These are phyloP conservation scores for Fomitopsis schrenkii DNA, from an alignment of 1,284 basidiomycete genomes.

Conservation along the genomic window DNA sequence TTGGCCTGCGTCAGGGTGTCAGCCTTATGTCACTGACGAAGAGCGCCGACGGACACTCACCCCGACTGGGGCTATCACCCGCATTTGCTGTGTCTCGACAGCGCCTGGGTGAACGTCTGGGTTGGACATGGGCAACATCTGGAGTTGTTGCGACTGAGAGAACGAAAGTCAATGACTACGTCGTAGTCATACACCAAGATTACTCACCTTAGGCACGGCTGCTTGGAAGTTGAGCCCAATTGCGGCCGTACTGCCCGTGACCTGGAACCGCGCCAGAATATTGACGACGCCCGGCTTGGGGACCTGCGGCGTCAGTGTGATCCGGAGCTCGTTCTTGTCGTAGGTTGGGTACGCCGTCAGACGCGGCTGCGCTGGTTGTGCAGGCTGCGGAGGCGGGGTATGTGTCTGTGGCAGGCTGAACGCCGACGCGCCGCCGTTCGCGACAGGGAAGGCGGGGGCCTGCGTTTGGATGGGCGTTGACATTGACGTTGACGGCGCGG, in stretches of 20 bases:
- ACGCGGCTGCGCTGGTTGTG: slow-evolving; percentile 38
- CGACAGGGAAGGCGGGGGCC: slow-evolving; percentile 18
- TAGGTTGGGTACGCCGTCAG: slow-evolving; percentile 83
- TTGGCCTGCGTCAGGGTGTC: slow-evolving; percentile 51
- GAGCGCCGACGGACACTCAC: slow-evolving; percentile 48
- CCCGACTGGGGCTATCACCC: slow-evolving; percentile 83
- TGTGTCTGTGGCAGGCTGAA: slow-evolving; percentile 34
- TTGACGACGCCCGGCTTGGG: slow-evolving; percentile 80
- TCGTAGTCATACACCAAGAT: not conserved
- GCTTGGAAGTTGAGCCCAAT: slow-evolving; percentile 90
- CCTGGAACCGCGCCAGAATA: slow-evolving; percentile 86
- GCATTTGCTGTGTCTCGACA: slow-evolving; percentile 93
- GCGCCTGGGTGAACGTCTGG: slow-evolving; percentile 73
- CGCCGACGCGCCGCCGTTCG: slow-evolving; percentile 20
- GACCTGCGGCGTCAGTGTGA: slow-evolving; percentile 87
- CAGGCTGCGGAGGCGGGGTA: slow-evolving; percentile 32
- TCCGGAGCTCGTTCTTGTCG: slow-evolving; percentile 85
- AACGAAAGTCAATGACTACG: not conserved
- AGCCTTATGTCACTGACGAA: not conserved
- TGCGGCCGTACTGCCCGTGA: slow-evolving; percentile 48
- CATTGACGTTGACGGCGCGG: slow-evolving; percentile 29
- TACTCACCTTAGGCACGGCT: slow-evolving; percentile 89
- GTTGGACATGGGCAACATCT: slow-evolving; percentile 98
- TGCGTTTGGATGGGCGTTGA: slow-evolving; percentile 27
- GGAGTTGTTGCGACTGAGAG: slow-evolving; percentile 89